Base-by-base conservation (phyloP, 805 yeast species). In the Ogataea paraovalis region DNA sequence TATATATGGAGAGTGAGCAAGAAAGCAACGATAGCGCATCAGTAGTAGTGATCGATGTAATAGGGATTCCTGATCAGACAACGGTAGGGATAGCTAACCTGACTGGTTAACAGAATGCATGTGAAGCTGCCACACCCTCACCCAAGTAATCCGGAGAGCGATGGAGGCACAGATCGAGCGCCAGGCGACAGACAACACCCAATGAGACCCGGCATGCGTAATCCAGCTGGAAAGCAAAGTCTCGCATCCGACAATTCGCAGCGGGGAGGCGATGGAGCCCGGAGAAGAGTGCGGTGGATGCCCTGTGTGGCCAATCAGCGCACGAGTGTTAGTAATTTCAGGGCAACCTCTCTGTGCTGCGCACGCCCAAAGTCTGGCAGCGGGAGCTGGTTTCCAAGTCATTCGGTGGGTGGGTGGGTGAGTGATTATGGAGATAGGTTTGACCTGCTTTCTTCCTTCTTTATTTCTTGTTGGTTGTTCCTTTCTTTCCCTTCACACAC, bases 201-300 rank as follows among this genome's bases (percentile, higher is more conserved):
- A 34, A 34, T 34, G 38, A 34, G 16, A 34, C 38, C 38, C 19
- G 38, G 21, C 21, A 20, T 34, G 38, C 38, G 38, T 34, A 34
- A 34, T 34, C 13, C 20, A 34, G 5, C 20, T 16, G 38, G 19
- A 18, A 34, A 16, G 19, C 38, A n/a, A 34, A 34, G 38, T 34
- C 38, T 34, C 38, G 38, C 38, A 34, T 34, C 38, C 38, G 38
- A 34, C 13, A 30, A 30, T 30, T 30, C 34, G 34, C 34, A 30
- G 16, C 16, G 5, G 16, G 5, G 6, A 30, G 34, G 12, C 5
- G 38, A 6, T 5, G 38, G 21, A 18, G 38, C 21, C 38, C 38
- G 21, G 38, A 5, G 19, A 16, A 34, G 38, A 18, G 21, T 5
- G 21, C 38, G 38, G 16, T 16, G 21, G 19, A 3, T n/a, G 38